Percentiles rank a stretch among this genome's conserved stretches.
Evolutionary conservation across 441 rosid species (phyloP).

Genomic region (Caryocar brasiliense): DNA sequence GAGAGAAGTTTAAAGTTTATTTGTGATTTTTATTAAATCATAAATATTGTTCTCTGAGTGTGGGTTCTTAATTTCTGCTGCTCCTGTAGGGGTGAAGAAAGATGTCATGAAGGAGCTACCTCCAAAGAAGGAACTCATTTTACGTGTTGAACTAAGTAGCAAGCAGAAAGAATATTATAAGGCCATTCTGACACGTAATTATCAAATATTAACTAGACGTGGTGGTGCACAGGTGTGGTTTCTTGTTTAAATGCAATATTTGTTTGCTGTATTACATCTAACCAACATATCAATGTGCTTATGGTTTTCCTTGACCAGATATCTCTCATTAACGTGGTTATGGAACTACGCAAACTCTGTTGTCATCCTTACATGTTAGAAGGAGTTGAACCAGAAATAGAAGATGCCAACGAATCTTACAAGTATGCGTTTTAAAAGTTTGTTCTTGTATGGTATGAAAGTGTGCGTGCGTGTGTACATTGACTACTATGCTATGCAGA

Average conservation of each 20-base stretch:
- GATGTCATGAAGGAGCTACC: conserved; percentile 98
- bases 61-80: conserved; percentile 15
- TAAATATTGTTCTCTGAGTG: too few relatives aligned
- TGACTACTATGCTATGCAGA: too few relatives aligned
- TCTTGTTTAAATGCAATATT: conserved; percentile 5
- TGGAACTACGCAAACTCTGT: conserved; percentile 97
- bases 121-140: conserved; percentile 95
- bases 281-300: conserved; percentile 17
- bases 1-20: too few relatives aligned
- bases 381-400: conserved; percentile 82
- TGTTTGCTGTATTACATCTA: conserved; percentile 8
- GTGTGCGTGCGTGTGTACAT: not conserved
- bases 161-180: conserved; percentile 96
- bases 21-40: too few relatives aligned
- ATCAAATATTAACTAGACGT: conserved; percentile 80
- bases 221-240: conserved; percentile 84
- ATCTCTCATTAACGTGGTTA: conserved; percentile 87
- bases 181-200: conserved; percentile 92
- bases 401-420: conserved; percentile 59
- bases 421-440: conserved; percentile 50
- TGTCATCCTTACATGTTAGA: conserved; percentile 96
- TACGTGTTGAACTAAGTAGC: conserved; percentile 85
- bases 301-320: conserved; percentile 42
- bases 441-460: not conserved
- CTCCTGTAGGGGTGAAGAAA: conserved; percentile 83